These are phyloP conservation scores for Didymella segeticola DNA, from an alignment of 2,329 filamentous ascomycete species.

Conservation along the genomic window DNA sequence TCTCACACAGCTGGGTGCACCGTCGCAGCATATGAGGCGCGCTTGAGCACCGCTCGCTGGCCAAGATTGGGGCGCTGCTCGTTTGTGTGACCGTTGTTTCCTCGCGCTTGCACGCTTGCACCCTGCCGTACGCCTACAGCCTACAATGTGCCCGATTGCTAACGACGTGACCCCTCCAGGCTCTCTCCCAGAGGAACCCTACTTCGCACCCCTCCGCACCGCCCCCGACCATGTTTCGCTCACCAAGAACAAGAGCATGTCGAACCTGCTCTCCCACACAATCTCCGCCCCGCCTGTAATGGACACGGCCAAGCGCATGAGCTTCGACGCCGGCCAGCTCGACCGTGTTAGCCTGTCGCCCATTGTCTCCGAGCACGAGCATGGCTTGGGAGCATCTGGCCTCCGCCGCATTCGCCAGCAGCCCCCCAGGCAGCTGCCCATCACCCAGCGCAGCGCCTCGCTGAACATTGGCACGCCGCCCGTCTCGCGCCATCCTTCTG, in stretches of 20 bases:
- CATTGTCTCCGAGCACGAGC: constrained; percentile 84
- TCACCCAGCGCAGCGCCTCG: constrained; percentile 70
- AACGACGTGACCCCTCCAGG: constrained; percentile 39
- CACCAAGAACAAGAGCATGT: constrained; percentile 58
- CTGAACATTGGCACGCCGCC: constrained; percentile 69
- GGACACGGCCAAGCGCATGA: constrained; percentile 71
- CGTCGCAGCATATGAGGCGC: background rate
- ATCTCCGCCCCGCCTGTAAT: constrained; percentile 49
- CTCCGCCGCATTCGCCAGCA: constrained; percentile 93
- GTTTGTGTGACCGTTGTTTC: background rate
- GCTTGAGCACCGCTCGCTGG: constrained; percentile 1
- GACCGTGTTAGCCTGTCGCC: constrained; percentile 80
- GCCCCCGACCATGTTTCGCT: constrained; percentile 46
- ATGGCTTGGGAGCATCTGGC: constrained; percentile 83
- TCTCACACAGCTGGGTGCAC: constrained; percentile 1
- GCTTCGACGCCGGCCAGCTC: constrained; percentile 74
- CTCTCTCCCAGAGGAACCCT: constrained; percentile 43
- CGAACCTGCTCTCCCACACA: constrained; percentile 53
- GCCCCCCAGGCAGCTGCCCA: constrained; percentile 62
- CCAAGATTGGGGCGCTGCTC: background rate
- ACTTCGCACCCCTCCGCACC: constrained; percentile 32
- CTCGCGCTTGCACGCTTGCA: constrained; percentile 3
- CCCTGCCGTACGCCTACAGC: constrained; percentile 3
- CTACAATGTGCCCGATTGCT: constrained; percentile 38
- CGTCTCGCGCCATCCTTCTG: constrained; percentile 55